Evolutionary conservation across 1,139 yeast genomes (phyloP).

Genomic region (Hyphopichia fennica): DNA sequence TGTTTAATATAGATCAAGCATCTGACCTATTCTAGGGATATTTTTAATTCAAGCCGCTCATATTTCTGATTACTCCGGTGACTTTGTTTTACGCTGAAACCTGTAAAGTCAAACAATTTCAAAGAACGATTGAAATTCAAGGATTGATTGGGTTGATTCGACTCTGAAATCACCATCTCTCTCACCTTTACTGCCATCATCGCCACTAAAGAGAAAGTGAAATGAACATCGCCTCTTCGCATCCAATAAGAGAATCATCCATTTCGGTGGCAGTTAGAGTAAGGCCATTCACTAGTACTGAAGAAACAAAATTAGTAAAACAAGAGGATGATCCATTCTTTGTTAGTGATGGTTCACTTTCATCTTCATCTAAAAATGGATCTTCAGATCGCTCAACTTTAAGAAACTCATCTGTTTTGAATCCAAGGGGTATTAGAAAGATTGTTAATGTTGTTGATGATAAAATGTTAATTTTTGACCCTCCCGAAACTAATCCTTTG

Average conservation of each 20-base stretch:
- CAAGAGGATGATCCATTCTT: slow-evolving; percentile 40
- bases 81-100: not conserved
- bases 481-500: slow-evolving; percentile 73
- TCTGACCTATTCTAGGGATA: not conserved
- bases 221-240: slow-evolving; percentile 4
- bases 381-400: slow-evolving; percentile 9
- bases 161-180: no score
- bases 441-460: slow-evolving; percentile 85
- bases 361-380: slow-evolving; percentile 16
- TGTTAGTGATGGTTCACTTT: slow-evolving; percentile 59
- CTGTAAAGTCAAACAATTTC: not conserved
- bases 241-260: slow-evolving; percentile 52
- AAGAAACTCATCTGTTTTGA: slow-evolving; percentile 11
- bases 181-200: not conserved
- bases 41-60: not conserved
- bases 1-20: no score
- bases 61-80: not conserved
- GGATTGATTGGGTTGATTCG: no score
- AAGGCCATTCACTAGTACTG: slow-evolving; percentile 73
- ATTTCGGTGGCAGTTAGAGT: slow-evolving; percentile 80
- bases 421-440: slow-evolving; percentile 62
- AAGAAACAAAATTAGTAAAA: slow-evolving; percentile 45
- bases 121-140: no score
- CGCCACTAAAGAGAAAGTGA: not conserved
- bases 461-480: slow-evolving; percentile 86